Base-by-base conservation (phyloP, 257 asterid genomes). In the Przewalskia tangutica region DNA sequence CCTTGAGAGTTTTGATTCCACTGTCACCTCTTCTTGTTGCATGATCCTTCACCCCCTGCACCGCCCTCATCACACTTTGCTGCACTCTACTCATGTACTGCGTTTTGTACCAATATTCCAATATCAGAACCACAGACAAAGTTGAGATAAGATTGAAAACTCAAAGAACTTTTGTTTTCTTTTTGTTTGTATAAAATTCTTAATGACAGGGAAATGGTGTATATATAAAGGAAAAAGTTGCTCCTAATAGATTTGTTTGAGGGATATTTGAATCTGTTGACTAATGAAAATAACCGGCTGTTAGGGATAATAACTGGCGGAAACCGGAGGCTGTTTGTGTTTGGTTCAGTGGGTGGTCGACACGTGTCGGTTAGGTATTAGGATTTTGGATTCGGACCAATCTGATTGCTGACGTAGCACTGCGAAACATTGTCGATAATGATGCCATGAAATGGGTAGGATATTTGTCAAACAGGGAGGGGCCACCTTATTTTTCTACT, bases 41-140 rank as follows among this genome's bases (percentile, higher is more conserved):
- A 65, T 81, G 88, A n/a, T 91, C 95, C 82, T 89, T 90, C 36
- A 87, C 80, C 87, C 90, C 89, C 84, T 89, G 92, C 90, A 88
- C 71, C 87, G 50, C 86, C 86, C 89, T 81, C 82, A 82, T 79
- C 59, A 87, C 88, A 18, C 54, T 70, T 58, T 85, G 83, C 14
- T 48, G 79, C 81, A 82, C 85, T 86, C 91, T 85, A 77, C 68
- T 70, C 83, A 81, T 50, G 23, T 54, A 64, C 62, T 23, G 2
- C 11, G 32, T 27, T 27, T 5, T 2, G 5, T 63, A 27, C 32
- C 32, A 27, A 27, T 27, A 27, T 0, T 27, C 4, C 67, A 23
- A 32, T 23, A 60, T 23, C 38, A 16, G 12, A 53, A 53, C 56
- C 11, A 53, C 56, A 53, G 6, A 1, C 0, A 46, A 46, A 46